Evolutionary conservation across 2,329 filamentous ascomycete species (phyloP).

Genomic region (Colletotrichum phormii): DNA sequence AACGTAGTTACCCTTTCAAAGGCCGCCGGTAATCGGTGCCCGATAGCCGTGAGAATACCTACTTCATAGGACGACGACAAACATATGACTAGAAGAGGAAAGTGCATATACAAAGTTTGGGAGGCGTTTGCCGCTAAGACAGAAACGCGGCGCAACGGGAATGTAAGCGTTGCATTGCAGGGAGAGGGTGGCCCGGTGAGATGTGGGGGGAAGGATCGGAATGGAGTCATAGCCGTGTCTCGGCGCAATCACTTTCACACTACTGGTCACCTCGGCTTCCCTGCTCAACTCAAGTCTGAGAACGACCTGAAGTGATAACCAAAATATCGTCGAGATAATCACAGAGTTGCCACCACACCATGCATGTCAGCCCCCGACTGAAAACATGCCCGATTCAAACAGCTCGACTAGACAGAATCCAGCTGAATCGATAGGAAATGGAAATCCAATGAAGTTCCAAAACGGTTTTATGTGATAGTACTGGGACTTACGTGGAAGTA

Average conservation of each 20-base stretch:
- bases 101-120: neutral
- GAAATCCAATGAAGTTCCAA: neutral
- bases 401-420: neutral
- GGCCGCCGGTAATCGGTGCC: neutral
- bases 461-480: neutral
- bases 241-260: conserved; percentile 47
- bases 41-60: neutral
- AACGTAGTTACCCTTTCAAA: neutral
- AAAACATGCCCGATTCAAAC: neutral
- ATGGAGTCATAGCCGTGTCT: neutral
- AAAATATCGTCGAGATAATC: neutral
- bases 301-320: neutral
- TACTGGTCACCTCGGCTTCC: neutral
- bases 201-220: neutral
- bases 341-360: neutral
- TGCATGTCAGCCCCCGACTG: neutral
- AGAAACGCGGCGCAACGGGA: neutral
- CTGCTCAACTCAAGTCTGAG: neutral
- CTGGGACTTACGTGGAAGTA: neutral
- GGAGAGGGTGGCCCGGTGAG: neutral
- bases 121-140: neutral
- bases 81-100: neutral
- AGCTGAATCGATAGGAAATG: neutral
- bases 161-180: neutral
- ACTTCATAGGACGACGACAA: neutral